Conservation (phyloP, 2,329 filamentous ascomycete species). For the Pochonia chlamydosporia region DNA sequence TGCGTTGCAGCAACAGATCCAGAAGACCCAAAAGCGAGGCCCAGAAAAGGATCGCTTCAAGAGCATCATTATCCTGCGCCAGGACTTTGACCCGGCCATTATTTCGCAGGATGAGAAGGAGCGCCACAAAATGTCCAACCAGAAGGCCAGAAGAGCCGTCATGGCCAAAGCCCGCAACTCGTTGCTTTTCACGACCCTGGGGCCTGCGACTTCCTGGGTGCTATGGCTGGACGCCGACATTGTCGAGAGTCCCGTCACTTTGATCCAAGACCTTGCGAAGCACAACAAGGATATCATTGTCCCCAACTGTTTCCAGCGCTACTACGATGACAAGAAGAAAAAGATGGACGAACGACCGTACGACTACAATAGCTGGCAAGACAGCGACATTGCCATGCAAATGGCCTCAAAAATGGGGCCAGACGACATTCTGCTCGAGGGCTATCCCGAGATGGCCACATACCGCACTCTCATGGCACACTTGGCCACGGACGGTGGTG, state of each 20-base stretch:
- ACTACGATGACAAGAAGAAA: slow-evolving; percentile 62
- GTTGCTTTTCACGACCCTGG: slow-evolving; percentile 89
- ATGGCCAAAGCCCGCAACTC: slow-evolving; percentile 95
- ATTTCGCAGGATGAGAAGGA: slow-evolving; percentile 78
- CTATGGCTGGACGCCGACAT: slow-evolving; percentile 94
- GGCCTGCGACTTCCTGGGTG: slow-evolving; percentile 89
- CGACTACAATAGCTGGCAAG: slow-evolving; percentile 97
- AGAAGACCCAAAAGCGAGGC: slow-evolving; percentile 73
- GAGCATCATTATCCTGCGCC: slow-evolving; percentile 86
- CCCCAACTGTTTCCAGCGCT: slow-evolving; percentile 93
- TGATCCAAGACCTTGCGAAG: slow-evolving; percentile 86
- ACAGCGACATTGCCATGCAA: slow-evolving; percentile 72
- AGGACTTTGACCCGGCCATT: slow-evolving; percentile 85
- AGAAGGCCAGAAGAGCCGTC: slow-evolving; percentile 76
- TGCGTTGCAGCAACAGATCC: slow-evolving; percentile 77
- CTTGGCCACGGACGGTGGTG: slow-evolving; percentile 55
- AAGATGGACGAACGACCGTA: slow-evolving; percentile 75
- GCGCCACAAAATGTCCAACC: slow-evolving; percentile 85
- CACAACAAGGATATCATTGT: slow-evolving; percentile 90
- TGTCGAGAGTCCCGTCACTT: slow-evolving; percentile 72
- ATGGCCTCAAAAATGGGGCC: slow-evolving; percentile 75
- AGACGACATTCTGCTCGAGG: slow-evolving; percentile 90
- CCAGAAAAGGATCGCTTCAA: slow-evolving; percentile 79
- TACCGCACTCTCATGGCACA: slow-evolving; percentile 90
- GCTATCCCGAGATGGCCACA: slow-evolving; percentile 88